Evolutionary conservation across 495 filamentous ascomycete genomes (phyloP), one percentile per base, ranked within the genome.

Genomic region (Alectoria sarmentosa): DNA sequence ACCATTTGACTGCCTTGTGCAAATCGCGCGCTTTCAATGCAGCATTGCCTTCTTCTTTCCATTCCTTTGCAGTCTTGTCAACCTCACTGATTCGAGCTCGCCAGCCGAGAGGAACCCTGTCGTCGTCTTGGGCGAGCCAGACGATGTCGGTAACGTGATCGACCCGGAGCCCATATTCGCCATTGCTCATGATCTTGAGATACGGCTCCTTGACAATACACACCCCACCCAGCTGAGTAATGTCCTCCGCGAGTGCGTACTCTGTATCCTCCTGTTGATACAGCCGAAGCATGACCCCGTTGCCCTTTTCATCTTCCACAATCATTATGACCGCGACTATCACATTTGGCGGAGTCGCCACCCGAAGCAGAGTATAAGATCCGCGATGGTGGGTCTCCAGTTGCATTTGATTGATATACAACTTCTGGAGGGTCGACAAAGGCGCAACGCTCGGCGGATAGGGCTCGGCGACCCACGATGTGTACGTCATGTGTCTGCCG

Each of bases 181-280:
- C 77, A 60, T 78, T 67, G 4, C 66, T 67, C 59, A 69, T 76
- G 0, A 69, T 44, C 60, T 79, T 80, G 57, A 80, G 71, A 67
- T 80, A 84, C 4, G 83, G 82, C 63, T 84, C 83, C 67, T 84
- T 84, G 65, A 85, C 64, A 21, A 80, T 60, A 1, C 78, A 61
- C 4, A 81, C 70, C 2, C 57, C 70, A 6, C 76, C 75, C 23
- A 69, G 55, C 3, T 57, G 57, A 3, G 82, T 68, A 26, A 71
- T 69, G 13, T 75, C 61, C 5, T 71, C 63, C 61, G 61, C 61
- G 7, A 54, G 37, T 17, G 74, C 63, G 28, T 60, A 23, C 2
- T 48, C 34, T 3, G 70, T 65, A 6, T 70, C 26, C 19, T 66
- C 67, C 59, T 81, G 78, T 61, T 80, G 76, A 70, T 82, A 80